phyloP scores from a whole-genome alignment of 2,329 filamentous ascomycete genomes.

The Salinomyces thailandicus region DNA sequence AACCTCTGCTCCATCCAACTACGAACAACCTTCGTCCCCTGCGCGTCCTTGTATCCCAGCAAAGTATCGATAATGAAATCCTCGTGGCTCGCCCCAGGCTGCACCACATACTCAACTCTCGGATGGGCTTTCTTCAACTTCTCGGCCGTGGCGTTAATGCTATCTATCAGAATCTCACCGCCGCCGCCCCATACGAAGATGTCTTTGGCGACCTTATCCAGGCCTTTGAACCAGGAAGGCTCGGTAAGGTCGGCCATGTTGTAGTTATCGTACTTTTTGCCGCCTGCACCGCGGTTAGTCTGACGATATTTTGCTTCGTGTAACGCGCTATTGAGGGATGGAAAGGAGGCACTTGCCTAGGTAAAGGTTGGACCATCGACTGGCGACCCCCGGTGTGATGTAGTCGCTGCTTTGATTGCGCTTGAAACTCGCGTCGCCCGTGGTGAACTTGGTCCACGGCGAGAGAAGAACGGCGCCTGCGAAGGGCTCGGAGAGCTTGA shows the following conservation, averaged over 20 bases:
- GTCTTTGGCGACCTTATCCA: slow-evolving; percentile 34
- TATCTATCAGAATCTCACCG: slow-evolving; percentile 47
- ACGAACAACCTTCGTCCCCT: slow-evolving; percentile 28
- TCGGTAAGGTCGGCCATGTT: slow-evolving; percentile 42
- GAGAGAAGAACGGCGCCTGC: slow-evolving; percentile 45
- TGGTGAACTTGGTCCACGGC: slow-evolving; percentile 48
- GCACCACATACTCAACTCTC: slow-evolving; percentile 25
- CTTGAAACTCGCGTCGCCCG: slow-evolving; percentile 29
- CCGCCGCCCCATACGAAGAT: slow-evolving; percentile 46
- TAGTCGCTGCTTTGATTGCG: slow-evolving; percentile 43
- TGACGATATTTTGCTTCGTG: too few relatives aligned
- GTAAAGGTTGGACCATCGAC: slow-evolving; percentile 41
- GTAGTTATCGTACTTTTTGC: slow-evolving; percentile 36
- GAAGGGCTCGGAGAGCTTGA: slow-evolving; percentile 35
- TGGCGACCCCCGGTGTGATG: slow-evolving; percentile 32
- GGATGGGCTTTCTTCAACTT: slow-evolving; percentile 36
- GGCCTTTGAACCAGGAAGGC: slow-evolving; percentile 43
- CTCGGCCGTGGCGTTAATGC: slow-evolving; percentile 41
- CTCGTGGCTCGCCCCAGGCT: slow-evolving; percentile 30
- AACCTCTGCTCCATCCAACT: slow-evolving; percentile 30
- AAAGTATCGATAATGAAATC: slow-evolving; percentile 33
- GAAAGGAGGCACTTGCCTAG: slow-evolving; percentile 26
- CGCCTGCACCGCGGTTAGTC: slow-evolving; percentile 6
- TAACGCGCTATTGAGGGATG: too few relatives aligned
- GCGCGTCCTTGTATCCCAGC: slow-evolving; percentile 28